phyloP scores from a whole-genome alignment of 805 yeast species.

The Teunomyces atbi region DNA sequence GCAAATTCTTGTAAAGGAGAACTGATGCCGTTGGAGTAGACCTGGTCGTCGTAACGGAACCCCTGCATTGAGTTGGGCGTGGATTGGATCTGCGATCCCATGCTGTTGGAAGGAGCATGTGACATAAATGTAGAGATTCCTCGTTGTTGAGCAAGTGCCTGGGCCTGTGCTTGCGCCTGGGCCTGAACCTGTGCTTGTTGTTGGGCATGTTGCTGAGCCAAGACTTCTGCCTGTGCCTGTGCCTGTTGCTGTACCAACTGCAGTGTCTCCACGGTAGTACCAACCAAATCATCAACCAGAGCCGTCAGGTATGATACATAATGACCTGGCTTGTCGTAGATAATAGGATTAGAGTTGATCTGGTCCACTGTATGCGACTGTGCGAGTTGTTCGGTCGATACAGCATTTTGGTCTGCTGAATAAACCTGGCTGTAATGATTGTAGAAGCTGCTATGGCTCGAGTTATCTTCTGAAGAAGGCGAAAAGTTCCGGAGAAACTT shows the following conservation, averaged over 20 bases:
- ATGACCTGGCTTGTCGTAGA: constrained; percentile 3
- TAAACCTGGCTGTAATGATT: constrained; percentile 18
- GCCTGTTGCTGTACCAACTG: constrained; percentile 2
- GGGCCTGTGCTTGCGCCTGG: constrained; percentile 3
- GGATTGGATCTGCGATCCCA: background rate
- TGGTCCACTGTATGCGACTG: constrained; percentile 3
- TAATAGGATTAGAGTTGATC: constrained; percentile 10
- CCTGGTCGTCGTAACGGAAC: constrained; percentile 20
- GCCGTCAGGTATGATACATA: background rate
- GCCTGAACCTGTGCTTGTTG: constrained; percentile 2
- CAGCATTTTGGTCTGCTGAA: constrained; percentile 11
- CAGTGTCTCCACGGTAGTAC: background rate
- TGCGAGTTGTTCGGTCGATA: background rate
- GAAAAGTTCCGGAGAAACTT: constrained; percentile 12
- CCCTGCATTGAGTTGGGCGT: background rate
- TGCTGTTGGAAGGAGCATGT: background rate
- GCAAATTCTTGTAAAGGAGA: constrained; percentile 10
- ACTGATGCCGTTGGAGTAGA: constrained; percentile 10
- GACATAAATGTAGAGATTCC: background rate
- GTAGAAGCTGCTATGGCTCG: constrained; percentile 6
- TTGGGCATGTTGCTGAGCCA: constrained; percentile 1
- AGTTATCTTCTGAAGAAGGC: constrained; percentile 10
- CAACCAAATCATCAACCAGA: background rate
- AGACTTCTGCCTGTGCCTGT: constrained; percentile 1
- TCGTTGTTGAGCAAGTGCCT: background rate